phyloP scores from a whole-genome alignment of 2,329 filamentous ascomycete genomes.

The Aspergillus costaricaensis region DNA sequence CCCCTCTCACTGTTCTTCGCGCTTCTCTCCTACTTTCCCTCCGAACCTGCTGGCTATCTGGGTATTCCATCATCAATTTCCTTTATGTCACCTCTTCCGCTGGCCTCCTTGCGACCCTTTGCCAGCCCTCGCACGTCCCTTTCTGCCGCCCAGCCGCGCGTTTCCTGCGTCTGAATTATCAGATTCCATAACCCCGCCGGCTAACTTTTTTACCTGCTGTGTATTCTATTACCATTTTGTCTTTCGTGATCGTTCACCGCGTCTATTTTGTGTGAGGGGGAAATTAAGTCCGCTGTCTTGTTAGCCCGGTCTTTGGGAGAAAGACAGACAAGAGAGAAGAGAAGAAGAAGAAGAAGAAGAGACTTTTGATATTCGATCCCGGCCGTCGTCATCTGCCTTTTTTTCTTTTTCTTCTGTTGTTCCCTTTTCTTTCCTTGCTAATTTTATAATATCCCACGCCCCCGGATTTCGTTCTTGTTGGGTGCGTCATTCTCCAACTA shows the following conservation, averaged over 20 bases:
- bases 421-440: not conserved
- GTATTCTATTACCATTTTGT: slow-evolving; percentile 14
- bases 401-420: not conserved
- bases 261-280: not conserved
- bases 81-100: slow-evolving; percentile 42
- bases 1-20: slow-evolving; percentile 22
- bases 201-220: slow-evolving; percentile 11
- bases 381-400: no score
- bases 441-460: slow-evolving; percentile 3
- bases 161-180: slow-evolving; percentile 32
- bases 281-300: slow-evolving; percentile 4
- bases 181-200: slow-evolving; percentile 19
- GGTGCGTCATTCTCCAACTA: slow-evolving; percentile 1
- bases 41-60: slow-evolving; percentile 29
- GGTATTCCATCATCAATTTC: slow-evolving; percentile 36
- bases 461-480: not conserved
- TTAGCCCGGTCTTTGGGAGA: not conserved
- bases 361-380: slow-evolving; percentile 2
- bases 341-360: no score
- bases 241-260: not conserved
- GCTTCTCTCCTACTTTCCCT: slow-evolving; percentile 12
- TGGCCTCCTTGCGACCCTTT: slow-evolving; percentile 21
- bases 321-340: no score
- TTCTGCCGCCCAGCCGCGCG: slow-evolving; percentile 43
- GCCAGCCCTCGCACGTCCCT: slow-evolving; percentile 41